A percentile compares a stretch with the other conserved stretches of the same genome.
phyloP scores from a whole-genome alignment of 2,329 filamentous ascomycete species.

The Fusarium lyarnte region DNA sequence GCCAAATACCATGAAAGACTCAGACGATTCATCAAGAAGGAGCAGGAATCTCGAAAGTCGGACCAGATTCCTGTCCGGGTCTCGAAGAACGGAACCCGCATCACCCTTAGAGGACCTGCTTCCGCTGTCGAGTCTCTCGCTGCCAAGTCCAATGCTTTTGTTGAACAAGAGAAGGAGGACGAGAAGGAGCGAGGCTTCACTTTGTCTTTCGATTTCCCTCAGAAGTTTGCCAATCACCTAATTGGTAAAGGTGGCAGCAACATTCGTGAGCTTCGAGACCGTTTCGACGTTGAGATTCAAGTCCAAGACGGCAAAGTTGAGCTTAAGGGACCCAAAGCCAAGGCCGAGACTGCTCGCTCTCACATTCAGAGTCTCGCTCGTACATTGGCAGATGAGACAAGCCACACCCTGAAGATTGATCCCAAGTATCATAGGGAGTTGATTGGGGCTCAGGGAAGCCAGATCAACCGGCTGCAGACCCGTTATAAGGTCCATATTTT shows the following conservation, averaged over 20 bases:
- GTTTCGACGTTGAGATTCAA: slow-evolving; percentile 80
- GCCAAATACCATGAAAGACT: slow-evolving; percentile 72
- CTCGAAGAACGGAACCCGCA: slow-evolving; percentile 65
- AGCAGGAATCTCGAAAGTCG: slow-evolving; percentile 66
- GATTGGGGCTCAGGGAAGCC: slow-evolving; percentile 86
- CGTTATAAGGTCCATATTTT: slow-evolving; percentile 95
- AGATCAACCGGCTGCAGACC: slow-evolving; percentile 91
- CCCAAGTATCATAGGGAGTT: slow-evolving; percentile 94
- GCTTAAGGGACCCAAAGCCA: slow-evolving; percentile 93
- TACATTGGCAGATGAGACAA: slow-evolving; percentile 90
- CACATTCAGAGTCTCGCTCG: slow-evolving; percentile 83
- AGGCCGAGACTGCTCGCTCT: slow-evolving; percentile 85
- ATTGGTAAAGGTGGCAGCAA: slow-evolving; percentile 75
- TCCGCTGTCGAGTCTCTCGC: slow-evolving; percentile 77
- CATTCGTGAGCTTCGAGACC: slow-evolving; percentile 72
- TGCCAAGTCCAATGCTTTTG: slow-evolving; percentile 78
- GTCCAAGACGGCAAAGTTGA: slow-evolving; percentile 94
- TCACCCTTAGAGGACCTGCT: slow-evolving; percentile 81
- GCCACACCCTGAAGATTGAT: slow-evolving; percentile 86
- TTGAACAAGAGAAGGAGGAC: slow-evolving; percentile 89
- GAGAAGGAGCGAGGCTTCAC: slow-evolving; percentile 94
- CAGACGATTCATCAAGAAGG: slow-evolving; percentile 70
- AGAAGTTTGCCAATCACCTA: slow-evolving; percentile 90
- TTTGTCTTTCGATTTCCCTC: slow-evolving; percentile 88
- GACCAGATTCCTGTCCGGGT: slow-evolving; percentile 70